Conservation (phyloP, 2,329 filamentous ascomycete genomes). For the Aspergillus sp. region DNA sequence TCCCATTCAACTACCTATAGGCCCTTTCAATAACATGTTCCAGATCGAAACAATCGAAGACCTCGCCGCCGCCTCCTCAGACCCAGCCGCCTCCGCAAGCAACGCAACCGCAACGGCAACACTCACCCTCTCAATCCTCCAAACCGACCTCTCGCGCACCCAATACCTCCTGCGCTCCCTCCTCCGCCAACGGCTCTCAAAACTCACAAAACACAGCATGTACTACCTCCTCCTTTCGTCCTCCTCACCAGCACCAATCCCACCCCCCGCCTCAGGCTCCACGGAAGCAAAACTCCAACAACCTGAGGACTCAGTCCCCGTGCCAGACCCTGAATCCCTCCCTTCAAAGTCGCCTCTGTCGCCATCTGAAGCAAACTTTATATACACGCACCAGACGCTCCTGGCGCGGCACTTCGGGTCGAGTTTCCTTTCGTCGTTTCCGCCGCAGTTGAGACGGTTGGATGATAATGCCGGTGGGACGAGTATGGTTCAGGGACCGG, state of each 20-base stretch:
- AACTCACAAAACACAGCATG: conserved; percentile 59
- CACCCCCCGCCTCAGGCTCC: conserved; percentile 12
- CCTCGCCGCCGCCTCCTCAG: conserved; percentile 43
- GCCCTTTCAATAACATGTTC: background rate
- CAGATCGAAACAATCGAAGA: conserved; percentile 69
- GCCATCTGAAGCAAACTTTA: conserved; percentile 74
- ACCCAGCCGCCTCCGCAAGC: conserved; percentile 56
- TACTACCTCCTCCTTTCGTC: conserved; percentile 37
- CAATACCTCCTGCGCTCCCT: conserved; percentile 87
- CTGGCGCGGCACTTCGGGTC: conserved; percentile 80
- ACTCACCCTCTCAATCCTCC: conserved; percentile 88
- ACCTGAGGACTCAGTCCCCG: conserved; percentile 34
- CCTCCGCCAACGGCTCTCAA: conserved; percentile 79
- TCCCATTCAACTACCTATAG: background rate
- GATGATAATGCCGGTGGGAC: conserved; percentile 89
- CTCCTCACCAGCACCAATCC: conserved; percentile 17
- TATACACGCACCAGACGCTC: conserved; percentile 79
- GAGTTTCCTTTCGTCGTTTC: conserved; percentile 83
- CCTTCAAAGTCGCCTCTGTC: conserved; percentile 60
- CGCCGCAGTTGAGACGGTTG: conserved; percentile 72
- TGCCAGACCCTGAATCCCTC: conserved; percentile 20
- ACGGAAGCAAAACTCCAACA: conserved; percentile 18
- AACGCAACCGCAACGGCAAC: conserved; percentile 87
- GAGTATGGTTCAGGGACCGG: conserved; percentile 88
- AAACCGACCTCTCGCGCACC: conserved; percentile 92